Percentiles rank a stretch among this genome's conserved stretches.
Conservation (phyloP, 2,329 filamentous ascomycete genomes). For the Penicillium sp. region DNA sequence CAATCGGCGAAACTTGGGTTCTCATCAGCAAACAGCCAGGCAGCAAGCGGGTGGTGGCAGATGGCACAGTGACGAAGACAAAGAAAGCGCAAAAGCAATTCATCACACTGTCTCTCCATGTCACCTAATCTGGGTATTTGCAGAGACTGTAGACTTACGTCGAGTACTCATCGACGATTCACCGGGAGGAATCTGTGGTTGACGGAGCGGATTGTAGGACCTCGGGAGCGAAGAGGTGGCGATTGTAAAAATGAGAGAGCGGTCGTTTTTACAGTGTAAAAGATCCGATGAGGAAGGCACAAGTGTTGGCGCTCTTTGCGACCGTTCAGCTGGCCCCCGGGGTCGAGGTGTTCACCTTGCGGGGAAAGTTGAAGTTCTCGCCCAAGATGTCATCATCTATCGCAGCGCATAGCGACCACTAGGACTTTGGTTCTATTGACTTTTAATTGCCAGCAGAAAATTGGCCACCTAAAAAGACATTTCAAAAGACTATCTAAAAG, state of each 20-base stretch:
- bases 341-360: background rate
- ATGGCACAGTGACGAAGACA: background rate
- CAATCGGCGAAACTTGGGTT: background rate
- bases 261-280: background rate
- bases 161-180: background rate
- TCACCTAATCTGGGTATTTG: background rate
- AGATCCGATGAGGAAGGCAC: background rate
- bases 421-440: background rate
- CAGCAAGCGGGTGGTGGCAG: background rate
- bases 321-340: background rate
- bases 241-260: background rate
- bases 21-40: constrained; percentile 1
- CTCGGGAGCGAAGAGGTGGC: background rate
- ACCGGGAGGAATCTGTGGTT: background rate
- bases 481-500: background rate
- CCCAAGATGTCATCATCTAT: constrained; percentile 1
- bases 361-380: constrained; percentile 11
- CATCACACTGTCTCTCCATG: background rate
- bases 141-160: background rate
- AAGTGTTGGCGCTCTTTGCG: background rate
- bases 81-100: background rate
- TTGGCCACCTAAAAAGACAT: background rate
- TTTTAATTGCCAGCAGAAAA: background rate
- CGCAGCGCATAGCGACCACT: background rate
- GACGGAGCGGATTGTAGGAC: background rate